phyloP scores from a whole-genome alignment of 2,329 filamentous ascomycete genomes.

The Colletotrichum lupini region DNA sequence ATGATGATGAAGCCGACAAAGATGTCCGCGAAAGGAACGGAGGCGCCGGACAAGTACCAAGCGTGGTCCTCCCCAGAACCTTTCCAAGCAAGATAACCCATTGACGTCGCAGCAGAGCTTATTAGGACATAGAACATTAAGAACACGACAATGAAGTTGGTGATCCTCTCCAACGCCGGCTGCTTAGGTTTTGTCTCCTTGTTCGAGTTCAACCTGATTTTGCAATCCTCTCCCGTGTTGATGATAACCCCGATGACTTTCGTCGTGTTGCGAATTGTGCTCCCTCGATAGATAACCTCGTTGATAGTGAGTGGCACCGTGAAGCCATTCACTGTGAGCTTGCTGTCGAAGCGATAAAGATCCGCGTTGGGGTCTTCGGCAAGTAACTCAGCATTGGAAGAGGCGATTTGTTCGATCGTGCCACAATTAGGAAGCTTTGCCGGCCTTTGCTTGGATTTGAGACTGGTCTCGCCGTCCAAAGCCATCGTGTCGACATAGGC shows the following conservation, averaged over 20 bases:
- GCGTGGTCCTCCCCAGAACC: constrained; percentile 71
- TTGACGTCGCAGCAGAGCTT: constrained; percentile 82
- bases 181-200: constrained; percentile 87
- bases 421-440: constrained; percentile 69
- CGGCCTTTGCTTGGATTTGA: constrained; percentile 79
- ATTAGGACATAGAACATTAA: constrained; percentile 83
- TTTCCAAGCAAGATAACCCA: constrained; percentile 86
- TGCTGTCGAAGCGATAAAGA: constrained; percentile 81
- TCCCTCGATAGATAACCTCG: constrained; percentile 88
- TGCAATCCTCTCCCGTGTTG: constrained; percentile 91
- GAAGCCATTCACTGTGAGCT: constrained; percentile 66
- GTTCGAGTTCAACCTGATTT: constrained; percentile 92
- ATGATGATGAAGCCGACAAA: constrained; percentile 93
- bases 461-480: constrained; percentile 82
- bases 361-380: constrained; percentile 82
- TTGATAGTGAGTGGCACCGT: constrained; percentile 79
- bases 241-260: constrained; percentile 81
- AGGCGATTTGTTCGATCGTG: constrained; percentile 63
- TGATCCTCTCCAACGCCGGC: constrained; percentile 78
- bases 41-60: constrained; percentile 80
- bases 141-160: constrained; percentile 84
- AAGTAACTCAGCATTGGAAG: constrained; percentile 70
- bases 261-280: constrained; percentile 83
- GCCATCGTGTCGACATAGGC: constrained; percentile 90
- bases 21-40: constrained; percentile 80